Evolutionary conservation across 2,329 filamentous ascomycete species (phyloP), one percentile per base, ranked within the genome.

Genomic region (Trichophyton rubrum): DNA sequence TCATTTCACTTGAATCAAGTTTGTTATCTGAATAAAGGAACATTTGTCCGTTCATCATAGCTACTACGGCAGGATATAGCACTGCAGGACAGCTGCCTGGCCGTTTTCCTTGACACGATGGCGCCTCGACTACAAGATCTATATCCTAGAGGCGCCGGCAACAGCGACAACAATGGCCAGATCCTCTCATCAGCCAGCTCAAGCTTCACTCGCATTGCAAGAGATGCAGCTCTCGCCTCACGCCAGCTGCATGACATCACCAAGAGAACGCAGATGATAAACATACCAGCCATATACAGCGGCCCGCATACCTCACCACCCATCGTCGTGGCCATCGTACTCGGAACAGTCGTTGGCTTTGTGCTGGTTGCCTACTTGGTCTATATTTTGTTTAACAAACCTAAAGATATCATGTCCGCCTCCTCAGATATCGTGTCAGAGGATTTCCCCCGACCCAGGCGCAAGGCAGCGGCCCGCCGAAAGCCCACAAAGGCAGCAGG

Each of bases 261-360:
- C 56, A 61, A 60, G 40, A 66, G 67, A 53, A 69, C 69, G 62
- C 66, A 65, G 60, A 71, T 74, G 58, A 65, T 75, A 65, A 75
- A 82, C 63, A 84, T 87, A 66, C 83, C 84, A 1, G 79, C 81
- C 27, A 82, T 82, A 65, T 87, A 87, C 71, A 76, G 78, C 53
- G 75, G 76, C 59, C 73, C 82, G 38, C 72, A 80, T 68, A 67
- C 73, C 27, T 79, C 82, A 4, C 82, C 82, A 0, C 83, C 81
- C 59, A 78, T 79, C 43, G 79, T 86, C 0, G 82, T 78, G 8
- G 84, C 84, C 60, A 85, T 86, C 61, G 79, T 75, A 63, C 69
- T 81, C 67, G 65, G 78, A 70, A 66, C 68, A 62, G 72, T 80
- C 56, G 75, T 71, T 30, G 82, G 77, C 59, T 80, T 84, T 68